These are phyloP conservation scores for Hypoxylon sp. DNA, from an alignment of 2,329 filamentous ascomycete genomes.

Conservation along the genomic window DNA sequence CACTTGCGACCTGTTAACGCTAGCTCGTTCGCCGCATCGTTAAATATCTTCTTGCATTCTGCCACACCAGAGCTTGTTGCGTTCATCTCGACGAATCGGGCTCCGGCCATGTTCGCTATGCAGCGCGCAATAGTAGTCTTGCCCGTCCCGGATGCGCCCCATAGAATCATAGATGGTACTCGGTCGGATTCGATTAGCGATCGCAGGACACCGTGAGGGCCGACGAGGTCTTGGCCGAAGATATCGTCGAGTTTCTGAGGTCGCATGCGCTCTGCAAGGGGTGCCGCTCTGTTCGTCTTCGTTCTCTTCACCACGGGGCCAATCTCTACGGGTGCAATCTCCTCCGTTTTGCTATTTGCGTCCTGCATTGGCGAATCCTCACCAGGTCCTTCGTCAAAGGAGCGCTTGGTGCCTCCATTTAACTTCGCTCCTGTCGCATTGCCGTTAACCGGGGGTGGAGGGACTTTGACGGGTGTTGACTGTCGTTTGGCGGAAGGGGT, in stretches of 20 bases:
- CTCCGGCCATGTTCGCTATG: constrained; percentile 85
- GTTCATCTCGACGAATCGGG: constrained; percentile 95
- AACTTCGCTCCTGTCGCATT: constrained; percentile 49
- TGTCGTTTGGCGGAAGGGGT: constrained; percentile 72
- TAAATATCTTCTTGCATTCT: constrained; percentile 93
- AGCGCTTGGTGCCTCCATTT: constrained; percentile 64
- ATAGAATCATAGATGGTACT: constrained; percentile 95
- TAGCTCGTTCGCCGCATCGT: constrained; percentile 85
- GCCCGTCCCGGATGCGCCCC: constrained; percentile 85
- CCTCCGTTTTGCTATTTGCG: constrained; percentile 46
- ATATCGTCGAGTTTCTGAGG: constrained; percentile 88
- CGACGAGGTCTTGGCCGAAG: constrained; percentile 92
- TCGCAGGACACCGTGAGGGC: constrained; percentile 84
- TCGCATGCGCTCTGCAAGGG: constrained; percentile 94
- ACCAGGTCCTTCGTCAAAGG: constrained; percentile 67
- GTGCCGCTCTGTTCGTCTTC: constrained; percentile 80
- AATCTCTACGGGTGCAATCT: constrained; percentile 48
- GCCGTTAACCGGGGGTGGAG: constrained; percentile 56
- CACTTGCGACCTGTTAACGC: constrained; percentile 88
- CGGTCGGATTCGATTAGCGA: constrained; percentile 87
- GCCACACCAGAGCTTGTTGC: constrained; percentile 89
- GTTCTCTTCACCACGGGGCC: constrained; percentile 72
- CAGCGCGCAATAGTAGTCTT: constrained; percentile 95
- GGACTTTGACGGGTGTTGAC: constrained; percentile 55
- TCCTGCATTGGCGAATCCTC: constrained; percentile 50